Percentiles rank a stretch among this genome's conserved stretches.
Evolutionary conservation across 306 rosid genomes (phyloP).

Genomic region (Senna siamea): DNA sequence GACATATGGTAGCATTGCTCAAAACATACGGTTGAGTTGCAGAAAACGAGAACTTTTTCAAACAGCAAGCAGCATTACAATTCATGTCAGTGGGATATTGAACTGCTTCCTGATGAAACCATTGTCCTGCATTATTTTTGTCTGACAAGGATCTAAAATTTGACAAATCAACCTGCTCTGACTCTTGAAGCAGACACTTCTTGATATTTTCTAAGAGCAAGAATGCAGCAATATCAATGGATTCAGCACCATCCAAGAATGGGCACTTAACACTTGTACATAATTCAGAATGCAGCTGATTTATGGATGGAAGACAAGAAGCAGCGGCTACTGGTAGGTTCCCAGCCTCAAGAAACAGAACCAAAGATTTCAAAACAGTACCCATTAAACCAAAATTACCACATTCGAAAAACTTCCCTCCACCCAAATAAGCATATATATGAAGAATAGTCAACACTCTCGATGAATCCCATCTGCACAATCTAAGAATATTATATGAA

Average conservation of each 20-base stretch:
- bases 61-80: slow-evolving; percentile 46
- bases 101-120: slow-evolving; percentile 33
- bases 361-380: slow-evolving; percentile 71
- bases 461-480: slow-evolving; percentile 49
- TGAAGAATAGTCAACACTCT: slow-evolving; percentile 68
- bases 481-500: slow-evolving; percentile 62
- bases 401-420: slow-evolving; percentile 54
- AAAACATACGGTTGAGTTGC: slow-evolving; percentile 40
- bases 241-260: slow-evolving; percentile 58
- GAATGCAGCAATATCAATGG: slow-evolving; percentile 55
- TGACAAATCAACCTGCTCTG: slow-evolving; percentile 35
- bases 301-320: slow-evolving; percentile 47
- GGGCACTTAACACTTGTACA: slow-evolving; percentile 58
- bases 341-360: slow-evolving; percentile 61
- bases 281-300: slow-evolving; percentile 47
- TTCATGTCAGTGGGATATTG: slow-evolving; percentile 32
- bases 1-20: slow-evolving; percentile 39
- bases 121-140: slow-evolving; percentile 34
- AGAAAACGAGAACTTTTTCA: slow-evolving; percentile 43
- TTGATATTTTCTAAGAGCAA: slow-evolving; percentile 63
- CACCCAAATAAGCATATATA: slow-evolving; percentile 74
- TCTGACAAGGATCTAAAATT: slow-evolving; percentile 37
- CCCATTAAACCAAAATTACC: slow-evolving; percentile 47
- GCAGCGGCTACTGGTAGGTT: slow-evolving; percentile 42
- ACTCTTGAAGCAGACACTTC: slow-evolving; percentile 34